These are phyloP conservation scores for Sporothrix protearum DNA, from an alignment of 2,329 filamentous ascomycete genomes.

Conservation along the genomic window DNA sequence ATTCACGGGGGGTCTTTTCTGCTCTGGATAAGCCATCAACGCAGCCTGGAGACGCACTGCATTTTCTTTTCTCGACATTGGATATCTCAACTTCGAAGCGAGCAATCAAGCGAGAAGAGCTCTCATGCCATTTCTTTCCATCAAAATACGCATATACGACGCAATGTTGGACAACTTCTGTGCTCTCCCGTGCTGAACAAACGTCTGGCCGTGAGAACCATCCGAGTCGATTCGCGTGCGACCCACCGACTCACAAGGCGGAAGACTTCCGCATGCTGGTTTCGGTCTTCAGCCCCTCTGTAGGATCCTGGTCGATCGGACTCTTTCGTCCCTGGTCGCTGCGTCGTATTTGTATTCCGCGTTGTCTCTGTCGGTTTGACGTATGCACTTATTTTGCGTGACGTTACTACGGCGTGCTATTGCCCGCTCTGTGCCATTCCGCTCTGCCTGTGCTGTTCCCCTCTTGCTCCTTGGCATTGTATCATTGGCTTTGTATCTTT, in stretches of 20 bases:
- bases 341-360: neutral
- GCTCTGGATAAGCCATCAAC: neutral
- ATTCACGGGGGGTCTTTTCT: neutral
- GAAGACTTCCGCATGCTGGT: constrained; percentile 3
- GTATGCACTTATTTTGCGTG: neutral
- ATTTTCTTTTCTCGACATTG: neutral
- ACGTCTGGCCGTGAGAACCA: neutral
- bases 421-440: neutral
- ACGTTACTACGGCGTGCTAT: neutral
- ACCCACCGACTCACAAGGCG: neutral
- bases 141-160: too few species aligned
- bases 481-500: neutral
- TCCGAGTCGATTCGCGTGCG: neutral
- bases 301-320: neutral
- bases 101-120: neutral
- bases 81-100: neutral
- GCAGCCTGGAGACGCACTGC: neutral
- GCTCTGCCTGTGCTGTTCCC: neutral
- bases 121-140: neutral
- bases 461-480: neutral
- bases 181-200: neutral
- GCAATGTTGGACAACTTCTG: neutral
- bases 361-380: neutral
- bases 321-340: neutral
- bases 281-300: neutral